These are phyloP conservation scores for Babesia bovis DNA, from an alignment of 169 alveolate species.

Conservation along the genomic window DNA sequence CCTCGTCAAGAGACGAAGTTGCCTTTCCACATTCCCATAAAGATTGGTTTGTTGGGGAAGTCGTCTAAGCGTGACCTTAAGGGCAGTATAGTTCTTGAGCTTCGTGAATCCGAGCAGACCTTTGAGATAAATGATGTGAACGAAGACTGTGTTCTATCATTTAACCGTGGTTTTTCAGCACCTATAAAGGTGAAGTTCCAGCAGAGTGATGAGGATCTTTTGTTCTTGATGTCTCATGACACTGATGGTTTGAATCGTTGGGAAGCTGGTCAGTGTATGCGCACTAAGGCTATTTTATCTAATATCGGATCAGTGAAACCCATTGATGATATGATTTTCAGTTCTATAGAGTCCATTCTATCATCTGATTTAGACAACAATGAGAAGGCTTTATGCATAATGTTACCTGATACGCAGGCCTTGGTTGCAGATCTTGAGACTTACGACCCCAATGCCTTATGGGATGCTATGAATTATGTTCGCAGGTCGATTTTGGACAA, in stretches of 20 bases:
- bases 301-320: not conserved
- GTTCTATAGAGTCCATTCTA: slow-evolving; percentile 35
- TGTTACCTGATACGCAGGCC: slow-evolving; percentile 63
- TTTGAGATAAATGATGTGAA: slow-evolving; percentile 71
- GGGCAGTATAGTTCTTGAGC: slow-evolving; percentile 69
- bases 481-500: slow-evolving; percentile 22
- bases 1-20: slow-evolving; percentile 84
- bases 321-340: slow-evolving; percentile 21
- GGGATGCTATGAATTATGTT: slow-evolving; percentile 17
- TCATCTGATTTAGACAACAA: slow-evolving; percentile 36
- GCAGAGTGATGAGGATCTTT: slow-evolving; percentile 82
- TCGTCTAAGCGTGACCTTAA: slow-evolving; percentile 69
- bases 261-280: slow-evolving; percentile 60
- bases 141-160: slow-evolving; percentile 84
- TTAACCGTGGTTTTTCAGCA: slow-evolving; percentile 89
- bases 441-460: slow-evolving; percentile 57
- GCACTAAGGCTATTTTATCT: slow-evolving; percentile 41
- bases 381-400: slow-evolving; percentile 65
- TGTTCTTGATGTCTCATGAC: slow-evolving; percentile 84
- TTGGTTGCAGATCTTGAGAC: slow-evolving; percentile 50
- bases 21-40: slow-evolving; percentile 88
- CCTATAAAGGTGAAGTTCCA: slow-evolving; percentile 85
- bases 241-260: slow-evolving; percentile 83
- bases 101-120: slow-evolving; percentile 77
- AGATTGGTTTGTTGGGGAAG: slow-evolving; percentile 81